Conservation (phyloP, 2,329 filamentous ascomycete species). For the Fusarium citri region DNA sequence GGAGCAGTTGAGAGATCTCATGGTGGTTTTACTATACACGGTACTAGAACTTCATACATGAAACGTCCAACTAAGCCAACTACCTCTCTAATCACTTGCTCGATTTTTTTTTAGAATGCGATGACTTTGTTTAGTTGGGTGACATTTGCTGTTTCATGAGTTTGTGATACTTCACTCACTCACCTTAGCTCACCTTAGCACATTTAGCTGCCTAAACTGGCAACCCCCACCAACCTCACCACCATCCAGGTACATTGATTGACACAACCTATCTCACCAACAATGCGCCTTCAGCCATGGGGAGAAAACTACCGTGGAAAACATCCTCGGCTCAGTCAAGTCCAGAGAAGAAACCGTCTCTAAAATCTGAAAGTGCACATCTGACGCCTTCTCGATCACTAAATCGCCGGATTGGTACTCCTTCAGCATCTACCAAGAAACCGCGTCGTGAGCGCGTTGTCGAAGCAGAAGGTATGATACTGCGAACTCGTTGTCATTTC, state of each 20-base stretch:
- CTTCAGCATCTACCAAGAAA: conserved; percentile 26
- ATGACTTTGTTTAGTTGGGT: no score
- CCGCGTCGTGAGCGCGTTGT: conserved; percentile 38
- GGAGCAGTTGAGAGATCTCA: background rate
- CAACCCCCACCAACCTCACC: conserved; percentile 18
- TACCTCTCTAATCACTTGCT: no score
- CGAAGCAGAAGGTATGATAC: conserved; percentile 41
- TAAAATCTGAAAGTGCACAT: conserved; percentile 22
- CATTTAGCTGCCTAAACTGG: conserved; percentile 15
- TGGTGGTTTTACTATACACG: background rate
- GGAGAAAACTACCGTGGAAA: conserved; percentile 65
- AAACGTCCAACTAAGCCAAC: background rate
- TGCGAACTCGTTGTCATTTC: background rate
- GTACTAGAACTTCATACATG: background rate
- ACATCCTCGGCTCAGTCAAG: conserved; percentile 40
- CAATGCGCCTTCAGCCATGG: conserved; percentile 53
- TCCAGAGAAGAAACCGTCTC: conserved; percentile 8
- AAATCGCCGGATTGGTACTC: background rate
- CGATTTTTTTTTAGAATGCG: no score
- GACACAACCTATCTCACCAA: conserved; percentile 6
- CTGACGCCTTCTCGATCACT: conserved; percentile 8
- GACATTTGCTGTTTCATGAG: background rate
- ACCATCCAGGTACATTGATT: background rate
- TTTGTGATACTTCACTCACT: background rate
- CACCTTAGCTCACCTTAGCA: background rate